Evolutionary conservation across 2,329 filamentous ascomycete species (phyloP).

Genomic region (Talaromyces albobiverticillius): DNA sequence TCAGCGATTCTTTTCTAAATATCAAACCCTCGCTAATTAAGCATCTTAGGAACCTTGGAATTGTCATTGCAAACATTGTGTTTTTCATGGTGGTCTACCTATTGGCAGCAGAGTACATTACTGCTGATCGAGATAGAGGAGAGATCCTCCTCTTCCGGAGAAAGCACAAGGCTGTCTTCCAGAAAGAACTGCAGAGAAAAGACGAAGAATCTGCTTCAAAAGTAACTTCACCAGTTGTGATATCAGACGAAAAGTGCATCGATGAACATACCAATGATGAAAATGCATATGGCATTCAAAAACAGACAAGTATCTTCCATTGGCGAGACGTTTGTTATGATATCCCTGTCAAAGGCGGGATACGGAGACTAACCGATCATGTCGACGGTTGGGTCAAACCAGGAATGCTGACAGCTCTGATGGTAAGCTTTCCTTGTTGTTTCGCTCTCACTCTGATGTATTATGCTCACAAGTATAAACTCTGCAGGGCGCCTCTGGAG

Average conservation of each 20-base stretch:
- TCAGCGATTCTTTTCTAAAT: not conserved
- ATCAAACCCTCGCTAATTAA: not conserved
- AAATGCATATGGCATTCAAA: constrained; percentile 41
- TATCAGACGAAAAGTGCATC: not conserved
- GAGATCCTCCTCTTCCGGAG: constrained; percentile 68
- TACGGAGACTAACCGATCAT: constrained; percentile 71
- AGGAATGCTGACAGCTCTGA: constrained; percentile 80
- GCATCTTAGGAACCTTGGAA: constrained; percentile 57
- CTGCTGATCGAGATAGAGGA: constrained; percentile 69
- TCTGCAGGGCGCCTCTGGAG: constrained; percentile 66
- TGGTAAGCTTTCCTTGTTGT: constrained; percentile 49
- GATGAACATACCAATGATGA: not conserved
- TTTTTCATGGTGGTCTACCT: constrained; percentile 63
- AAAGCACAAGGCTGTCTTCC: constrained; percentile 40
- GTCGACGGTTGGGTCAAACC: constrained; percentile 93
- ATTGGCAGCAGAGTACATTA: constrained; percentile 34
- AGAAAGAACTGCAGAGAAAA: constrained; percentile 16
- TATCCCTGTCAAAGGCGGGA: constrained; percentile 71
- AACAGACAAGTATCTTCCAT: constrained; percentile 72
- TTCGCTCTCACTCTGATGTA: not conserved
- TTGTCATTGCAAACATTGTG: constrained; percentile 60
- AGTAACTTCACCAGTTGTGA: constrained; percentile 10
- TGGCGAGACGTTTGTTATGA: constrained; percentile 82
- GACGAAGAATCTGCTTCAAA: constrained; percentile 15
- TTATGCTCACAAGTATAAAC: not conserved